Percentiles rank a stretch among this genome's conserved stretches.
These are phyloP conservation scores for Pichia thaimueangensis DNA, from an alignment of 805 yeast species.

Conservation along the genomic window DNA sequence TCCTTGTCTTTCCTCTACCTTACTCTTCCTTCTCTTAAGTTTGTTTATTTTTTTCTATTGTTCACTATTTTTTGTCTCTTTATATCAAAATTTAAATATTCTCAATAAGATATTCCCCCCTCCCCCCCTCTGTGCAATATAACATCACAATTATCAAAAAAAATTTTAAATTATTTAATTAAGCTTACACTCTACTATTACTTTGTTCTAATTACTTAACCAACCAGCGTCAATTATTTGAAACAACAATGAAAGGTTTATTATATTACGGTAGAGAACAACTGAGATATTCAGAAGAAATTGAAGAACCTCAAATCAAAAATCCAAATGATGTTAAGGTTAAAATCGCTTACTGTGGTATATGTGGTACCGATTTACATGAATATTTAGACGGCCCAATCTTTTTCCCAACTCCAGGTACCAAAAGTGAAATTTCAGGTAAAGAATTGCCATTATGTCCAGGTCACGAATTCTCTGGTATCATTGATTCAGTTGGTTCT, in stretches of 20 bases:
- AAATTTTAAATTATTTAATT: no score
- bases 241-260: slow-evolving; percentile 39
- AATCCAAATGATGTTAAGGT: slow-evolving; percentile 27
- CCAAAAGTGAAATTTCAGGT: slow-evolving; percentile 32
- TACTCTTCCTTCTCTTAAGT: no score
- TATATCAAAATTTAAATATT: no score
- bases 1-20: no score
- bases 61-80: no score
- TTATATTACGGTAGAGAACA: slow-evolving; percentile 42
- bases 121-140: no score
- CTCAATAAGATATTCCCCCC: no score
- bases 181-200: no score
- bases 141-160: no score
- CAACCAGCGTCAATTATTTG: no score
- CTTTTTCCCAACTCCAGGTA: slow-evolving; percentile 36
- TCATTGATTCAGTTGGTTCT: slow-evolving; percentile 36
- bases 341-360: slow-evolving; percentile 45
- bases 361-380: slow-evolving; percentile 59
- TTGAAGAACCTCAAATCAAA: slow-evolving; percentile 22
- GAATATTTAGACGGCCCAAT: slow-evolving; percentile 55
- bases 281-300: slow-evolving; percentile 34
- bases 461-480: slow-evolving; percentile 33
- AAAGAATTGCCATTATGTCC: slow-evolving; percentile 28
- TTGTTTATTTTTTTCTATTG: no score
- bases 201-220: no score